Evolutionary conservation across 2,329 filamentous ascomycete species (phyloP).

Genomic region (Neodidymelliopsis sp.): DNA sequence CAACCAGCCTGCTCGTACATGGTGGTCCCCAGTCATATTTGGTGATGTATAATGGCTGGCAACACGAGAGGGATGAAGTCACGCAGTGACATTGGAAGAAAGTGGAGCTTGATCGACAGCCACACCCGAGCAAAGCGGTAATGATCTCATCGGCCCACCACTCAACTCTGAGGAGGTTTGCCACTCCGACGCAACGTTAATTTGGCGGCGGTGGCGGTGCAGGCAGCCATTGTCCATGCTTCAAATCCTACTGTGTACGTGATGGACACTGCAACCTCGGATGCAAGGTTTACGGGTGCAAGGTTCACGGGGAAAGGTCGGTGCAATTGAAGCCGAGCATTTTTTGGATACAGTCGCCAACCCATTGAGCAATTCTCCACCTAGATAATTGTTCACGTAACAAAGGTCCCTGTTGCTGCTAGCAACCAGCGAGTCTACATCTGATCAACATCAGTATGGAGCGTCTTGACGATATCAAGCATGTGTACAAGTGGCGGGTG

Average conservation of each 20-base stretch:
- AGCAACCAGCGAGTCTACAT: no score
- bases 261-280: background rate
- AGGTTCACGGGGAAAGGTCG: background rate
- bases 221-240: no score
- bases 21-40: background rate
- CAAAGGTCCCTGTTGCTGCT: no score
- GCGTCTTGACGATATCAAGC: no score
- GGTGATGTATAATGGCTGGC: background rate
- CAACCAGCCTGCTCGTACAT: background rate
- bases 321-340: background rate
- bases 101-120: slow-evolving; percentile 5
- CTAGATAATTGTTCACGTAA: no score
- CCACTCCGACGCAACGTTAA: background rate
- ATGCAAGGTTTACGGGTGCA: background rate
- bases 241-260: background rate
- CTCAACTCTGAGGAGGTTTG: background rate
- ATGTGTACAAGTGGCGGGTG: background rate
- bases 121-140: slow-evolving; percentile 4
- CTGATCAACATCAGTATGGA: no score
- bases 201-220: background rate
- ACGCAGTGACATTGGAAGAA: background rate
- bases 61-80: slow-evolving; percentile 9
- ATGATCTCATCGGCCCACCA: slow-evolving; percentile 4
- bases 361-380: background rate
- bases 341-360: background rate